Base-by-base conservation (phyloP, 2,329 filamentous ascomycete species). In the Pestalotiopsis sp. region DNA sequence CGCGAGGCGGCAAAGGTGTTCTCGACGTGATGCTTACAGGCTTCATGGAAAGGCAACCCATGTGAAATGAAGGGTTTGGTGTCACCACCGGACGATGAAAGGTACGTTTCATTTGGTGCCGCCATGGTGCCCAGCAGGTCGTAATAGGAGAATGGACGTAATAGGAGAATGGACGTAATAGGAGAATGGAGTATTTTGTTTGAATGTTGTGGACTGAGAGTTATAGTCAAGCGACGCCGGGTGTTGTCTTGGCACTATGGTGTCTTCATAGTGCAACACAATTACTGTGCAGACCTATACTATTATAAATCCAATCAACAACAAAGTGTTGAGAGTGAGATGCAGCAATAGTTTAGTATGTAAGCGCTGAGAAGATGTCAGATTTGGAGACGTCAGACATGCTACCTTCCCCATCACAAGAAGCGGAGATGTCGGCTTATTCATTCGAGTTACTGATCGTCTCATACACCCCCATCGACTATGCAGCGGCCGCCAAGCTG, bases 21-120 rank as follows among this genome's bases (percentile, higher is more conserved):
- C 36, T 71, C 71, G 41, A 75, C 71, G 56, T 78, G 76, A 36
- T 78, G 73, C 20, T 69, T 72, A 68, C 75, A 76, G 6, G 76
- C 75, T 64, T 73, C 71, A 17, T 74, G 70, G 58, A 76, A 77
- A 5, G 74, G 70, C 20, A 77, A 68, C 6, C 75, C 75, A 27
- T 75, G 69, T 4, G 73, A 76, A 59, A 76, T 67, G 62, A 72
- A 72, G 56, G 73, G 74, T 63, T 73, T 74, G 5, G 7, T 52
- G 45, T 20, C 45, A 9, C 2, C 7, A 4, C 45, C n/a, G 9
- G 45, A 52, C 3, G 45, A 52, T 20, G 45, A 52, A 23, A n/a
- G 23, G 45, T 52, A 52, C 17, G 3, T 52, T 3, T 52, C 45
- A 1, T 52, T 52, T 52, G 45, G 45, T n/a, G 45, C 45, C n/a